These are phyloP conservation scores for Salix udensis DNA, from an alignment of 345 rosid genomes.

Conservation along the genomic window DNA sequence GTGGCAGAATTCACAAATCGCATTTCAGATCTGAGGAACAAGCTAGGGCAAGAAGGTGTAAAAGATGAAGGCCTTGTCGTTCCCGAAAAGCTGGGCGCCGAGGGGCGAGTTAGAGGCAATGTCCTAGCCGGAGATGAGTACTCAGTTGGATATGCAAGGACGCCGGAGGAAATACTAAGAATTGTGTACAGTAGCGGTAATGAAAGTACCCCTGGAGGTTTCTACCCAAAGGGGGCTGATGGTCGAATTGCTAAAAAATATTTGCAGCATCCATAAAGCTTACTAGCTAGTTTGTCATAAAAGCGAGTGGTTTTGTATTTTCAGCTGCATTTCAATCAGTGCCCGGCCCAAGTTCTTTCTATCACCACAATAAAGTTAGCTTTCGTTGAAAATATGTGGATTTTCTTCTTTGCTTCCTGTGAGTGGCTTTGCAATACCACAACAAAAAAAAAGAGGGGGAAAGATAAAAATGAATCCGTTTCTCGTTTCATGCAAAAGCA, in stretches of 20 bases:
- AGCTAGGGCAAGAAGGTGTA: conserved; percentile 31
- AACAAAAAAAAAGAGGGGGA: not conserved
- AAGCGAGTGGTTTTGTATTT: not conserved
- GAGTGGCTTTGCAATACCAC: not conserved
- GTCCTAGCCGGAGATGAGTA: conserved; percentile 46
- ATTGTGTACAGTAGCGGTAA: conserved; percentile 61
- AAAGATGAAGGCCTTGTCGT: conserved; percentile 64
- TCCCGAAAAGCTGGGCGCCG: conserved; percentile 27
- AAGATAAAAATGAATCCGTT: not conserved
- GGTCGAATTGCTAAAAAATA: conserved; percentile 53
- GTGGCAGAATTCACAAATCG: conserved; percentile 42
- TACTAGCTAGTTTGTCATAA: not conserved
- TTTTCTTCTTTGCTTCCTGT: not conserved
- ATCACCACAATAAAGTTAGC: not conserved
- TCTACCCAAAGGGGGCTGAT: conserved; percentile 60
- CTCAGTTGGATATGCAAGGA: conserved; percentile 44
- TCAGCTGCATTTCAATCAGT: not conserved
- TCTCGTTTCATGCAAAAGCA: not conserved
- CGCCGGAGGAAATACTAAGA: conserved; percentile 52
- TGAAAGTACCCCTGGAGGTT: conserved; percentile 50
- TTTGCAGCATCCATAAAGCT: conserved; percentile 1
- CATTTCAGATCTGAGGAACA: conserved; percentile 37
- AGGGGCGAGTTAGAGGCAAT: conserved; percentile 41
- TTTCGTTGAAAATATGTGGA: not conserved
- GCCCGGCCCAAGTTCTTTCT: not conserved